Conservation (phyloP, 2,329 filamentous ascomycete genomes). For the Rhynchosporium graminicola region DNA sequence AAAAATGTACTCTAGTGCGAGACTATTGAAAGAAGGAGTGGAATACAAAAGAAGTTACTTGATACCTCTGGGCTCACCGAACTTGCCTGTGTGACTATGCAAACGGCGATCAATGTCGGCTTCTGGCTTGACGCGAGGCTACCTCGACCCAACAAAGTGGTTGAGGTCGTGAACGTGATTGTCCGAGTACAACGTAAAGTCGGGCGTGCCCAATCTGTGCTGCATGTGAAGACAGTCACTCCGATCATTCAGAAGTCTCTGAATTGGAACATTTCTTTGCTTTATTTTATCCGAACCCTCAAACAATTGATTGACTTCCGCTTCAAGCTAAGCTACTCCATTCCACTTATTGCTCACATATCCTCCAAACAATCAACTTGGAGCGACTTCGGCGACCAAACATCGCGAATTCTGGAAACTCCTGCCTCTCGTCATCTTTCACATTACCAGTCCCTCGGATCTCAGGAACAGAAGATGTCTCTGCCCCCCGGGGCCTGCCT, state of each 20-base stretch:
- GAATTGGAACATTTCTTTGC: neutral
- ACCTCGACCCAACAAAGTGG: slow-evolving; percentile 5
- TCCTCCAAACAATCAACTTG: too few relatives aligned
- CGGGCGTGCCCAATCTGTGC: neutral
- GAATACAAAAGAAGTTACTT: slow-evolving; percentile 25
- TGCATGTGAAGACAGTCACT: neutral
- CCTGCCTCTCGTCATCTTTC: slow-evolving; percentile 7
- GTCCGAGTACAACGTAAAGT: neutral
- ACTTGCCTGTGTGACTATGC: slow-evolving; percentile 6
- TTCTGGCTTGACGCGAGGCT: neutral
- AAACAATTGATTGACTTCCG: neutral
- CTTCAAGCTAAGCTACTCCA: neutral
- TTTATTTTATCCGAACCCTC: neutral
- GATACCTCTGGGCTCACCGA: neutral
- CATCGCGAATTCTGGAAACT: neutral
- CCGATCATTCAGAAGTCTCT: neutral
- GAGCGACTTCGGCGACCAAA: neutral
- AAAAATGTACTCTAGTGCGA: slow-evolving; percentile 27
- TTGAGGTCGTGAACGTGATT: slow-evolving; percentile 1
- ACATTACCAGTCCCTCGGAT: neutral
- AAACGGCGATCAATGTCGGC: slow-evolving; percentile 1
- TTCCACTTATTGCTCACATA: neutral
- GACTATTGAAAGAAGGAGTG: slow-evolving; percentile 11
- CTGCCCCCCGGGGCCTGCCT: neutral
- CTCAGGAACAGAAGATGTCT: neutral